A percentile compares a stretch with the other conserved stretches of the same genome.
Evolutionary conservation across 371 early-diverging fungal species (phyloP).

Genomic region (Mortierella sp.): DNA sequence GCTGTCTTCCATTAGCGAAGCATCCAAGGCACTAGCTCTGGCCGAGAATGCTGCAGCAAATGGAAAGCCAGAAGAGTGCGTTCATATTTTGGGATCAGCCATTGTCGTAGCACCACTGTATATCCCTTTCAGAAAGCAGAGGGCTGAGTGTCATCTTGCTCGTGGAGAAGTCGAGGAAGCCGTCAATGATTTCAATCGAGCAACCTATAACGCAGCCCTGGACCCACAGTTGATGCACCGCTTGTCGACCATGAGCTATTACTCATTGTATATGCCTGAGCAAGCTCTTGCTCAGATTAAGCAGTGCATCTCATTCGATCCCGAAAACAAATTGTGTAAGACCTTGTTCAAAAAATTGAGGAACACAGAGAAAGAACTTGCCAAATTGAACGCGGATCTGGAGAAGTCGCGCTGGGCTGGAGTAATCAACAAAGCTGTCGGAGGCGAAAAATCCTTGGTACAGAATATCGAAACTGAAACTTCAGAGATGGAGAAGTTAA

Average conservation of each 20-base stretch:
- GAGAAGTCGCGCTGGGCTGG: slow-evolving; percentile 73
- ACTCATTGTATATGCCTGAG: slow-evolving; percentile 75
- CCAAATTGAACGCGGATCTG: slow-evolving; percentile 68
- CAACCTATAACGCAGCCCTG: slow-evolving; percentile 76
- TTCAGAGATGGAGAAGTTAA: slow-evolving; percentile 47
- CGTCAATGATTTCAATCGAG: slow-evolving; percentile 83
- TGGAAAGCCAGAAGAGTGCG: slow-evolving; percentile 72
- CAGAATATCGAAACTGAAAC: slow-evolving; percentile 63
- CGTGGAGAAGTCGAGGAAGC: slow-evolving; percentile 86
- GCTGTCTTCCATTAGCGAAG: slow-evolving; percentile 61
- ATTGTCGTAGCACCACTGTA: slow-evolving; percentile 71
- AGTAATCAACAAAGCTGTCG: slow-evolving; percentile 74
- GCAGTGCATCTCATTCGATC: slow-evolving; percentile 90
- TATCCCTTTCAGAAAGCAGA: slow-evolving; percentile 66
- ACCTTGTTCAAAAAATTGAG: slow-evolving; percentile 77
- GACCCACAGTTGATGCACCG: slow-evolving; percentile 70
- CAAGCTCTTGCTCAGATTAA: slow-evolving; percentile 80
- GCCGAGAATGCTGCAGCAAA: slow-evolving; percentile 61
- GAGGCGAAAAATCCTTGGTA: slow-evolving; percentile 66
- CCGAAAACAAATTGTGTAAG: slow-evolving; percentile 91
- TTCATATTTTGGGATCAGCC: slow-evolving; percentile 68
- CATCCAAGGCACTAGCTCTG: slow-evolving; percentile 54
- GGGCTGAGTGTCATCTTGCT: slow-evolving; percentile 83
- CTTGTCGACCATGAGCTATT: slow-evolving; percentile 83
- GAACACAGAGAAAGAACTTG: slow-evolving; percentile 80